Evolutionary conservation across 108 stramenopile genomes (phyloP).

Genomic region (Cyclotella sp.): DNA sequence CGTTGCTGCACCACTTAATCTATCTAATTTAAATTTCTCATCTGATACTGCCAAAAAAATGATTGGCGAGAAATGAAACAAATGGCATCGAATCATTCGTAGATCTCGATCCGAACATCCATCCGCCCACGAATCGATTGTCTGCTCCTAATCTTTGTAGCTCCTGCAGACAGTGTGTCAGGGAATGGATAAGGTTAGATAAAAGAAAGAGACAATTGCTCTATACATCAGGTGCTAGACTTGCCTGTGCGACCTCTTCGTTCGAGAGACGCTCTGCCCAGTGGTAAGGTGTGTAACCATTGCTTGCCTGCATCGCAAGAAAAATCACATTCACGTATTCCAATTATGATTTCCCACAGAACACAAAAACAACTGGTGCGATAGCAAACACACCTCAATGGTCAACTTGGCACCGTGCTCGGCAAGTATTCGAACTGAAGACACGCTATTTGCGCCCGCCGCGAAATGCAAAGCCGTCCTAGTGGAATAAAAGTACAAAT

Average conservation of each 20-base stretch:
- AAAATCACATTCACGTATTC: no score
- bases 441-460: conserved; percentile 67
- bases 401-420: conserved; percentile 68
- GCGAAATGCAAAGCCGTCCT: conserved; percentile 81
- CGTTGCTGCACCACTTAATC: no score
- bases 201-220: neutral
- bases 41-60: conserved; percentile 27
- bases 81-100: conserved; percentile 35
- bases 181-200: neutral
- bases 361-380: no score
- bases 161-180: conserved; percentile 17
- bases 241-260: conserved; percentile 51
- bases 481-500: no score
- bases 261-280: conserved; percentile 82
- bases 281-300: conserved; percentile 82
- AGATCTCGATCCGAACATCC: conserved; percentile 61
- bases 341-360: no score
- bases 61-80: conserved; percentile 41
- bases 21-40: neutral
- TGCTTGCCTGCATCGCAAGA: conserved; percentile 49
- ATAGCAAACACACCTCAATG: conserved; percentile 41
- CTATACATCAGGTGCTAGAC: neutral
- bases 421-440: conserved; percentile 58
- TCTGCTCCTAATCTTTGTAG: conserved; percentile 60
- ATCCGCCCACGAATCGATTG: conserved; percentile 47